Evolutionary conservation across 192 early-diverging fungal species (phyloP).

Genomic region (Chytriomyces confervae): DNA sequence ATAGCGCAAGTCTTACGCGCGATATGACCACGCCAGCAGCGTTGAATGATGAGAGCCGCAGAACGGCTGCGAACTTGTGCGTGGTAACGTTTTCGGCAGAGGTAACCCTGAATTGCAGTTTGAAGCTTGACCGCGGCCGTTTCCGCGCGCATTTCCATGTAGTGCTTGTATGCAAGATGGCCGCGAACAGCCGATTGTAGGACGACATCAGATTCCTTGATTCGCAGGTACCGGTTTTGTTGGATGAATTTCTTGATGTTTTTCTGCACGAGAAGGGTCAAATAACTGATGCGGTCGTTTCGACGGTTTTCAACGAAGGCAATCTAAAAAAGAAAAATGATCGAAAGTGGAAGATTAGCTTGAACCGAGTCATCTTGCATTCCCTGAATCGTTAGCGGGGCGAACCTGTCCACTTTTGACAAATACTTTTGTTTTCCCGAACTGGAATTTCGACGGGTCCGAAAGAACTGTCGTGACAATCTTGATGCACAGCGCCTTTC

Average conservation of each 20-base stretch:
- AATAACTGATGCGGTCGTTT: slow-evolving; percentile 75
- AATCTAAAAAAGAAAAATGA: slow-evolving; percentile 39
- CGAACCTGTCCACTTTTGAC: slow-evolving; percentile 88
- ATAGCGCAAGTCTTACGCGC: slow-evolving; percentile 66
- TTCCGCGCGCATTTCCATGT: slow-evolving; percentile 59
- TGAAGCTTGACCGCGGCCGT: slow-evolving; percentile 75
- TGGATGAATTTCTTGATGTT: slow-evolving; percentile 77
- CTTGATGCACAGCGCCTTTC: slow-evolving; percentile 72
- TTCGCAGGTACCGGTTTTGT: slow-evolving; percentile 43
- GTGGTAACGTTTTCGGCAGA: slow-evolving; percentile 62
- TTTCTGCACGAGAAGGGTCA: slow-evolving; percentile 85
- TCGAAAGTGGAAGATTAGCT: too few relatives aligned
- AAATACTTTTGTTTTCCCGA: slow-evolving; percentile 95
- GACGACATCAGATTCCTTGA: slow-evolving; percentile 59
- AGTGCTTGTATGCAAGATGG: slow-evolving; percentile 64
- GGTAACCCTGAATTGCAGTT: slow-evolving; percentile 65
- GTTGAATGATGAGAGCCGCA: slow-evolving; percentile 81
- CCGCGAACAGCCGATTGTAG: slow-evolving; percentile 68
- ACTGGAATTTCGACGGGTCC: slow-evolving; percentile 87
- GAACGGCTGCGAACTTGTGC: slow-evolving; percentile 60
- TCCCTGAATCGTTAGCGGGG: too few relatives aligned
- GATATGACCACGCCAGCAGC: slow-evolving; percentile 66
- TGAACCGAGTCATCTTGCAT: not conserved
- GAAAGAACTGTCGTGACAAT: slow-evolving; percentile 69
- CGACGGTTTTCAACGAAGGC: slow-evolving; percentile 90